Conservation (phyloP, 805 yeast genomes). For the Kurtzmaniella fragi region DNA sequence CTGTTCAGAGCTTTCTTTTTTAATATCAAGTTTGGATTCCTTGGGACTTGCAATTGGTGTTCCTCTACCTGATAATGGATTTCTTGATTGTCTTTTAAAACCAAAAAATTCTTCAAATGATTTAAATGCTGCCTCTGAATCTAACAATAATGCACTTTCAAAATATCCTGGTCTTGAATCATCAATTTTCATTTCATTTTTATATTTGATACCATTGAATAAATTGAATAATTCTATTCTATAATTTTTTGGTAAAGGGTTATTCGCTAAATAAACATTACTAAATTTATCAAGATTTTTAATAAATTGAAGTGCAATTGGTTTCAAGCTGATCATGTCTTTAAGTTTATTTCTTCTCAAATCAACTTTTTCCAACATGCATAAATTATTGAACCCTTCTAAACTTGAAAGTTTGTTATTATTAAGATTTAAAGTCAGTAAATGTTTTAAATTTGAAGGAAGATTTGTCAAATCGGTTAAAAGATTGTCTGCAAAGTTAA, state of each 20-base stretch:
- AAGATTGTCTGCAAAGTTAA: slow-evolving; percentile 39
- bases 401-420: slow-evolving; percentile 41
- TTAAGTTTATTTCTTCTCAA: slow-evolving; percentile 43
- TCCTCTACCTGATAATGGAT: too few relatives aligned
- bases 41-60: too few relatives aligned
- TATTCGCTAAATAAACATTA: slow-evolving; percentile 39
- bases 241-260: slow-evolving; percentile 41
- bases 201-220: slow-evolving; percentile 47
- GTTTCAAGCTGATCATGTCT: slow-evolving; percentile 27
- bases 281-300: slow-evolving; percentile 26
- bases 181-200: slow-evolving; percentile 47
- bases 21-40: too few relatives aligned
- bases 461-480: slow-evolving; percentile 28
- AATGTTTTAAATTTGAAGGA: slow-evolving; percentile 26
- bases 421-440: slow-evolving; percentile 46
- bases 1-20: too few relatives aligned
- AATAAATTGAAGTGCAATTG: slow-evolving; percentile 30
- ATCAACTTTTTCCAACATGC: slow-evolving; percentile 46
- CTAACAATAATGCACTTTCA: slow-evolving; percentile 51
- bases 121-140: slow-evolving; percentile 42
- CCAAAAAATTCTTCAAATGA: slow-evolving; percentile 35
- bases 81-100: background rate
- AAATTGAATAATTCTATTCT: slow-evolving; percentile 53
- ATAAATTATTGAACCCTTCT: slow-evolving; percentile 41
- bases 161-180: slow-evolving; percentile 60